These are phyloP conservation scores for Acacia melanoxylon DNA, from an alignment of 306 rosid species.

Conservation along the genomic window DNA sequence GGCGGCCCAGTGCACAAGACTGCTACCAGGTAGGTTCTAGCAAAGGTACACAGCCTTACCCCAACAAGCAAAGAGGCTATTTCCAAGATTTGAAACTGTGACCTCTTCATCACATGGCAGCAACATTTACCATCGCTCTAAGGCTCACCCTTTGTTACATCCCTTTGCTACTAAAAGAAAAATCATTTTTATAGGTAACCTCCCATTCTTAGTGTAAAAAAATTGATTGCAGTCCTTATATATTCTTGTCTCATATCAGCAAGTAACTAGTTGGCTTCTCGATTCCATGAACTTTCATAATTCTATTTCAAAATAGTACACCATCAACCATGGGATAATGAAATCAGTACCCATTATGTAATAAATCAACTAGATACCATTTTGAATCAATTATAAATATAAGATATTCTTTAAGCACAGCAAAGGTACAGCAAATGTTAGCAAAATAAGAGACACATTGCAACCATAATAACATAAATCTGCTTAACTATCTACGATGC, in stretches of 20 bases:
- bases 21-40: no score
- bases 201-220: background rate
- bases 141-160: no score
- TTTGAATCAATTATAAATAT: conserved; percentile 1
- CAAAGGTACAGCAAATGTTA: no score
- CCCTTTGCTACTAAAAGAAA: background rate
- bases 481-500: background rate
- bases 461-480: conserved; percentile 12
- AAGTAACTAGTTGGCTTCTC: background rate
- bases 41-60: no score
- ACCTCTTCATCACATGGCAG: no score
- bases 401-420: conserved; percentile 4
- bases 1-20: no score
- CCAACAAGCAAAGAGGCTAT: no score
- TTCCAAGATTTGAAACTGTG: no score
- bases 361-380: conserved; percentile 12
- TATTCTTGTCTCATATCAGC: conserved; percentile 5
- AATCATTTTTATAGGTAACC: background rate
- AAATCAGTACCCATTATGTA: conserved; percentile 8
- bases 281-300: background rate
- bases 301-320: background rate
- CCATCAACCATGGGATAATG: conserved; percentile 13
- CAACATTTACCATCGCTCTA: no score
- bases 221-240: conserved; percentile 4
- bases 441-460: background rate